Percentiles rank a stretch among this genome's conserved stretches.
Evolutionary conservation across 352 stramenopile genomes (phyloP).

Genomic region (Globisporangium rhizosaccharum): DNA sequence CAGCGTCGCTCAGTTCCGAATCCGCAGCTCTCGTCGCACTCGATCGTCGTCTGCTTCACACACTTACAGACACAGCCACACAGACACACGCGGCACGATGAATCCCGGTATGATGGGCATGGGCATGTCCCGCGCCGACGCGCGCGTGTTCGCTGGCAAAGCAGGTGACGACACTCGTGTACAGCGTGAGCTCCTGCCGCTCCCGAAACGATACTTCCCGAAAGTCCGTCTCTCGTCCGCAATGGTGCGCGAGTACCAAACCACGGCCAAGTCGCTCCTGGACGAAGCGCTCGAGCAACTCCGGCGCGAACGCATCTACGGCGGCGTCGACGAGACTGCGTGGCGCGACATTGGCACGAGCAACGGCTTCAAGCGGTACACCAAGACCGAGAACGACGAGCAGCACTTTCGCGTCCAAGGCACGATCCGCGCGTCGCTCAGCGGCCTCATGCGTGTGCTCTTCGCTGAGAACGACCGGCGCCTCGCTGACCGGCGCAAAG

Average conservation of each 20-base stretch:
- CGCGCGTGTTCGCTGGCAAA: conserved; percentile 10
- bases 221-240: conserved; percentile 28
- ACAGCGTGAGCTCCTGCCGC: conserved; percentile 30
- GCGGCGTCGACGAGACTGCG: conserved; percentile 29
- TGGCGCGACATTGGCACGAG: conserved; percentile 54
- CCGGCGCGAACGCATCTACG: conserved; percentile 31
- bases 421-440: conserved; percentile 39
- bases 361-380: conserved; percentile 51
- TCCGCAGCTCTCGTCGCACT: background rate
- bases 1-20: background rate
- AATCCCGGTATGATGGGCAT: conserved; percentile 10
- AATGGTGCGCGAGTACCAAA: conserved; percentile 35
- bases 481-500: conserved; percentile 33
- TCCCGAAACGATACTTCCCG: conserved; percentile 42
- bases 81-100: background rate
- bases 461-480: conserved; percentile 45
- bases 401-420: conserved; percentile 57
- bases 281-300: conserved; percentile 37
- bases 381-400: conserved; percentile 36
- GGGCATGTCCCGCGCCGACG: conserved; percentile 11
- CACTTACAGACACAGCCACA: background rate
- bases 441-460: conserved; percentile 59
- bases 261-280: conserved; percentile 31
- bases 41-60: background rate
- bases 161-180: conserved; percentile 5